Evolutionary conservation across 2,329 filamentous ascomycete genomes (phyloP), one percentile per base, ranked within the genome.

Genomic region (Fusarium fujikuroi): DNA sequence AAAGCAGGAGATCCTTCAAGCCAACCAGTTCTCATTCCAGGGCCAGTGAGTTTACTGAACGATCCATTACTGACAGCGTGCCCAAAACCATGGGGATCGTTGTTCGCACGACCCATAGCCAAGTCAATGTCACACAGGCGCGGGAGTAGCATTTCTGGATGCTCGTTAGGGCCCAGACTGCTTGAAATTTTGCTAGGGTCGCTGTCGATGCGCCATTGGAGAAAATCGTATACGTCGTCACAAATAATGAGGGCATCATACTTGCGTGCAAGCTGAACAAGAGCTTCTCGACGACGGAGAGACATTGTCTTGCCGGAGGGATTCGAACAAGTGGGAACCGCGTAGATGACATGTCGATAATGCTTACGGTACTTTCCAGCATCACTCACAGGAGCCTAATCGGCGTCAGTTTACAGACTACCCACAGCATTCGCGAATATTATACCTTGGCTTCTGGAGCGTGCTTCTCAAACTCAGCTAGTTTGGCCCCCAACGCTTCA

Each of bases 181-280:
- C 76, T 5, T 59, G 75, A 50, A 53, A 64, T 25, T 12, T 62
- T 50, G 25, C 23, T 47, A 9, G 68, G 57, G n/a, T 77, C 53
- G 39, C 65, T 67, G 21, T 67, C 66, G 46, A 72, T 66, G 32
- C 89, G 88, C 94, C 95, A 98, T 79, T 95, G 93, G 9, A 98
- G 86, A 74, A 95, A 92, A 80, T 98, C 95, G 80, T 99, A 99
- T 15, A 98, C 95, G 80, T 99, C 96, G 83, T 98, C 95, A 54
- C 90, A 90, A 34, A 98, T 87, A 62, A 98, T 83, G n/a, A 98
- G 87, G 11, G 93, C 94, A 80, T 98, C 91, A 80, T 92, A 90
- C 66, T 91, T 86, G 63, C 95, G 88, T 1, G 95, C 95, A 11
- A 98, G 82, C n/a, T 85, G 84, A 30, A 98, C 90, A 8, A 98